Conservation (phyloP, 2,329 filamentous ascomycete genomes). For the Phaeosphaeria sp. region DNA sequence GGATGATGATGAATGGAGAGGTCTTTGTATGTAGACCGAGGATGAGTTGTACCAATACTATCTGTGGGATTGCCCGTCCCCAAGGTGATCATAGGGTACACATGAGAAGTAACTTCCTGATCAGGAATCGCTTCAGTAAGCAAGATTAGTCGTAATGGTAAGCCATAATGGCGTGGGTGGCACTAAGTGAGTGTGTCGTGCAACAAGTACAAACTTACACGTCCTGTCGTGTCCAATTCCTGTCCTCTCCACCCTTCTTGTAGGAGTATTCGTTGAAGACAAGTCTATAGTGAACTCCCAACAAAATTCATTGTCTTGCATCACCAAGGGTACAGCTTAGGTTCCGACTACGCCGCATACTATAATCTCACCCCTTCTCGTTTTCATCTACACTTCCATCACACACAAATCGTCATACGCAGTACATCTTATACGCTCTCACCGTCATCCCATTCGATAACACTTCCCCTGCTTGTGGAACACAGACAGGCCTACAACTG, state of each 20-base stretch:
- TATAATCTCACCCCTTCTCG: background rate
- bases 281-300: background rate
- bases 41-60: no score
- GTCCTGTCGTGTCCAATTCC: background rate
- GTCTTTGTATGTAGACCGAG: no score
- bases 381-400: background rate
- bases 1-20: no score
- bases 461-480: background rate
- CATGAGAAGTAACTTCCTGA: no score
- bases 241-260: background rate
- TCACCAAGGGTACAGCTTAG: background rate
- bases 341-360: background rate
- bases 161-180: background rate
- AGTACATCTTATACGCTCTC: background rate
- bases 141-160: background rate
- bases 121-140: no score
- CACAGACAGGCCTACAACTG: background rate
- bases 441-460: background rate
- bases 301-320: background rate
- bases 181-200: background rate
- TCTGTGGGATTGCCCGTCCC: no score
- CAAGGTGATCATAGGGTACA: no score
- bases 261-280: no score
- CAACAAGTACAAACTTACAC: background rate
- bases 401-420: background rate